Percentiles rank a stretch among this genome's conserved stretches.
Evolutionary conservation across 1,139 yeast genomes (phyloP).

Genomic region (Meyerozyma elateridarum): DNA sequence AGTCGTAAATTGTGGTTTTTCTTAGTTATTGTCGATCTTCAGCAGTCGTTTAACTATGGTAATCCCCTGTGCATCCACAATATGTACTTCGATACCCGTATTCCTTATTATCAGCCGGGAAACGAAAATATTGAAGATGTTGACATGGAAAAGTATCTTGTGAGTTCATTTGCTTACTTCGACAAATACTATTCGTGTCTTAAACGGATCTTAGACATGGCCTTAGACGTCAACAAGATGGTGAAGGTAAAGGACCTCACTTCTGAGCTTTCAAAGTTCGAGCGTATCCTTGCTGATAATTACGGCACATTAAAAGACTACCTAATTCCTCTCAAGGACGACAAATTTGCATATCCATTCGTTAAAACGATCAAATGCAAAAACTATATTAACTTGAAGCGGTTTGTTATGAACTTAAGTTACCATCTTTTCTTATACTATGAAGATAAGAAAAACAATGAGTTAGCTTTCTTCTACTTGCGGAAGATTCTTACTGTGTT

Average conservation of each 20-base stretch:
- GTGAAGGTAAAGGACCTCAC: conserved; percentile 21
- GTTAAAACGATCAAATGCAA: conserved; percentile 30
- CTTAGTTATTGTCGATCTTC: conserved; percentile 32
- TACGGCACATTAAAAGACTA: conserved; percentile 22
- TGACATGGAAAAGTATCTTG: conserved; percentile 25
- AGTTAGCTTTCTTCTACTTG: conserved; percentile 17
- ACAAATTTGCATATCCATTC: conserved; percentile 23
- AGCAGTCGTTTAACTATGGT: conserved; percentile 36
- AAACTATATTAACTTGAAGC: conserved; percentile 27
- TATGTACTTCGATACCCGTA: conserved; percentile 28
- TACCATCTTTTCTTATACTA: conserved; percentile 24
- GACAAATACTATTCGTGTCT: conserved; percentile 20
- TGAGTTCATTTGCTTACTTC: conserved; percentile 21
- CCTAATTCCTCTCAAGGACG: conserved; percentile 23
- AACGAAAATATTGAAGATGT: conserved; percentile 27
- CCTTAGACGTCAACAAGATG: conserved; percentile 19
- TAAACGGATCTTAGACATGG: conserved; percentile 19
- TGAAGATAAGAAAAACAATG: conserved; percentile 13
- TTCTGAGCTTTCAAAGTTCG: conserved; percentile 24
- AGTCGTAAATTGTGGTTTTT: conserved; percentile 33
- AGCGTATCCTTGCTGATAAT: conserved; percentile 18
- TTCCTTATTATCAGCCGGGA: conserved; percentile 28
- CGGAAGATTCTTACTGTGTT: conserved; percentile 21
- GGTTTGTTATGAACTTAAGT: conserved; percentile 22
- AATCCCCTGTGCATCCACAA: conserved; percentile 27